Conservation (phyloP, 768 basidiomycete genomes). For the Agaricus sinodeliciosus region DNA sequence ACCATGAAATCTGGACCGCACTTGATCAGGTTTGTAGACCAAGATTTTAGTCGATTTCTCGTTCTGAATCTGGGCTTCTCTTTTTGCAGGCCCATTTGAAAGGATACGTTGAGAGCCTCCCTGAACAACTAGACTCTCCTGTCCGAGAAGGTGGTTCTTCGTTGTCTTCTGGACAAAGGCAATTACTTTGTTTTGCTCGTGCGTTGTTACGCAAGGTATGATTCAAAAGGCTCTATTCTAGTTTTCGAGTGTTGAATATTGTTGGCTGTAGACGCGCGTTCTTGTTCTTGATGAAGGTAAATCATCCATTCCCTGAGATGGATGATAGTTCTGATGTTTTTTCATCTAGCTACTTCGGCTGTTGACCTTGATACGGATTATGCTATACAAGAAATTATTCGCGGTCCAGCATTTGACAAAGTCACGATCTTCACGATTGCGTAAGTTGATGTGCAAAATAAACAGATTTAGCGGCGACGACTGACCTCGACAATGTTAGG, state of each 20-base stretch:
- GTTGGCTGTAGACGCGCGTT: constrained; percentile 63
- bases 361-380: constrained; percentile 89
- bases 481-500: constrained; percentile 24
- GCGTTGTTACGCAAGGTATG: constrained; percentile 71
- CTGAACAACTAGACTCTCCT: constrained; percentile 63
- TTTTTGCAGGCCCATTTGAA: constrained; percentile 53
- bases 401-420: constrained; percentile 67
- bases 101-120: constrained; percentile 57
- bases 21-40: constrained; percentile 49
- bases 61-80: background rate
- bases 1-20: constrained; percentile 84
- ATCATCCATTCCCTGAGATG: background rate
- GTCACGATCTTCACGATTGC: constrained; percentile 87
- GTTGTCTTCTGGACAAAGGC: constrained; percentile 79
- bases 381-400: constrained; percentile 83
- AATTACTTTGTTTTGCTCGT: constrained; percentile 84
- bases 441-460: constrained; percentile 34
- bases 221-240: background rate
- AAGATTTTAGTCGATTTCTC: background rate
- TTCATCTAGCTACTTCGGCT: constrained; percentile 65
- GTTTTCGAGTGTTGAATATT: background rate
- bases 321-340: background rate
- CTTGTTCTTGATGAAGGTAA: constrained; percentile 89
- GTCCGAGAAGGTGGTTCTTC: constrained; percentile 79
- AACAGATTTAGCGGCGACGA: background rate